Conservation (phyloP, 176 grass and related monocot genomes). For the Ensete glaucum region DNA sequence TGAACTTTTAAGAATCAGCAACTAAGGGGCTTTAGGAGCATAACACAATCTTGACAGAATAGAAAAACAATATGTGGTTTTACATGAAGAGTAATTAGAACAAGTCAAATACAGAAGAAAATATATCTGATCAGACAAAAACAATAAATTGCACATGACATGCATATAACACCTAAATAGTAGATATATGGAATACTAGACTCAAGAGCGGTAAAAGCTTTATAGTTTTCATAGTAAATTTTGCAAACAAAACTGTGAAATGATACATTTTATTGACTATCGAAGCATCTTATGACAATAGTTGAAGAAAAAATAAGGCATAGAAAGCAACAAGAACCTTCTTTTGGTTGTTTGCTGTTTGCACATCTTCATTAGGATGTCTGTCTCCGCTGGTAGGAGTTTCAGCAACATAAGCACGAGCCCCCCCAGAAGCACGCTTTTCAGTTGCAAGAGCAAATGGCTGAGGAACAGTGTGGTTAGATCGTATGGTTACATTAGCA, state of each 20-base stretch:
- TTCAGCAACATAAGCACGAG: slow-evolving; percentile 22
- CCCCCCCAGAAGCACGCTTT: slow-evolving; percentile 36
- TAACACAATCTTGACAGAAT: too few relatives aligned
- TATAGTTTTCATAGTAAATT: background rate
- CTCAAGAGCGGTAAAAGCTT: background rate
- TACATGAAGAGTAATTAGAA: too few relatives aligned
- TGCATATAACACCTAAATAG: background rate
- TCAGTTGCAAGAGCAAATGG: slow-evolving; percentile 50
- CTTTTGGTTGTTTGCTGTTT: background rate
- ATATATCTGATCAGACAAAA: too few relatives aligned
- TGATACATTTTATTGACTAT: background rate
- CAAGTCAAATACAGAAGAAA: too few relatives aligned
- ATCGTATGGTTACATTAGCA: slow-evolving; percentile 29
- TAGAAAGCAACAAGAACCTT: background rate
- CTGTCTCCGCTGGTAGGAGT: slow-evolving; percentile 31
- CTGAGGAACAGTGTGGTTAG: slow-evolving; percentile 47
- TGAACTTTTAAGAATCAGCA: background rate
- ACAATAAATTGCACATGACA: too few relatives aligned
- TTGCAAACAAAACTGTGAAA: background rate
- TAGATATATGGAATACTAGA: background rate
- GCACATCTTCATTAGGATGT: background rate
- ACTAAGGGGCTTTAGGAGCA: background rate
- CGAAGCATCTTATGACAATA: background rate
- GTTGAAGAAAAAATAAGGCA: background rate
- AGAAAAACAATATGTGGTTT: too few relatives aligned